A percentile compares a stretch with the other conserved stretches of the same genome.
phyloP scores from a whole-genome alignment of 2,329 filamentous ascomycete genomes.

The Zymoseptoria tritici region DNA sequence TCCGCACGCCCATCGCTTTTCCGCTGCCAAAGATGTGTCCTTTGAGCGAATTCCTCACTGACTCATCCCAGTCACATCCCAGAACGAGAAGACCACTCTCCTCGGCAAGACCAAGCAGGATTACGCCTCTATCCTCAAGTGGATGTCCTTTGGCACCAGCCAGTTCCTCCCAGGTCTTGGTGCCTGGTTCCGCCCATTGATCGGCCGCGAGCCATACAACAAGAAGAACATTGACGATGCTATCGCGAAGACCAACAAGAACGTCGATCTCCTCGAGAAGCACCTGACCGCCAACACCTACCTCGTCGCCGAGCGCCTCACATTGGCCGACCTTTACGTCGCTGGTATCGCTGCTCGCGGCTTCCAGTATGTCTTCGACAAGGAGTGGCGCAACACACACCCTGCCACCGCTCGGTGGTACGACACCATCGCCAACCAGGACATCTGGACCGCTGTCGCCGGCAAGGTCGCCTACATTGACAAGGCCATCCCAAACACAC shows the following conservation, averaged over 20 bases:
- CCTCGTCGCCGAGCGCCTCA: slow-evolving; percentile 95
- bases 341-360: slow-evolving; percentile 72
- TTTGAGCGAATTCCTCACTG: neutral
- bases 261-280: slow-evolving; percentile 67
- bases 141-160: slow-evolving; percentile 93
- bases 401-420: slow-evolving; percentile 90
- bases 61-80: slow-evolving; percentile 70
- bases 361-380: slow-evolving; percentile 92
- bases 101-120: slow-evolving; percentile 99
- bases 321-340: slow-evolving; percentile 87
- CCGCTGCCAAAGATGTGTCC: neutral
- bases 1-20: slow-evolving; percentile 9
- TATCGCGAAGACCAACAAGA: slow-evolving; percentile 61
- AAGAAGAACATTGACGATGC: slow-evolving; percentile 91
- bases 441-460: slow-evolving; percentile 76
- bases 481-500: slow-evolving; percentile 64
- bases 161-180: slow-evolving; percentile 70
- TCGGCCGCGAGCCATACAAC: slow-evolving; percentile 82
- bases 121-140: slow-evolving; percentile 95
- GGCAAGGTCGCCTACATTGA: slow-evolving; percentile 72
- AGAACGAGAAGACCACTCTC: slow-evolving; percentile 99
- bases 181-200: slow-evolving; percentile 78
- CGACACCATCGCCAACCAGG: slow-evolving; percentile 86
- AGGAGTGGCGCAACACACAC: slow-evolving; percentile 74
- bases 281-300: slow-evolving; percentile 91